A percentile compares a stretch with the other conserved stretches of the same genome.
phyloP scores from a whole-genome alignment of 129 eudicot species.

The Tagetes patula region DNA sequence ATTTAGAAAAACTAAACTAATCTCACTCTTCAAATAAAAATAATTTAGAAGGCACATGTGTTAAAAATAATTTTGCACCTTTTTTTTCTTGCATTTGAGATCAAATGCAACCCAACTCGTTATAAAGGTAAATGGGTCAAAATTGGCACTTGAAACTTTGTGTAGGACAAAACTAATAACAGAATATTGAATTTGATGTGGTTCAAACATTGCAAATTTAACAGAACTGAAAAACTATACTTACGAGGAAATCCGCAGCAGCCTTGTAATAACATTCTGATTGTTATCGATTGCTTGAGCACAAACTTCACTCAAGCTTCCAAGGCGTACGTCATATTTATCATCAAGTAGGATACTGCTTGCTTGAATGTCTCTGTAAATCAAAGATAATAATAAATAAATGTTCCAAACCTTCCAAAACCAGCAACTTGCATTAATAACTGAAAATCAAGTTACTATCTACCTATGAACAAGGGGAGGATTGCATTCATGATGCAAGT shows the following conservation, averaged over 20 bases:
- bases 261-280: conserved; percentile 52
- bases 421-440: conserved; percentile 4
- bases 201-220: conserved; percentile 1
- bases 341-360: conserved; percentile 89
- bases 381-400: conserved; percentile 6
- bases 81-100: background rate
- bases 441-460: background rate
- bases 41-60: background rate
- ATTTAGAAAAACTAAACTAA: background rate
- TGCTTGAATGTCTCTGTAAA: conserved; percentile 69
- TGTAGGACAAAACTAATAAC: background rate
- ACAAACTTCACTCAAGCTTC: conserved; percentile 72
- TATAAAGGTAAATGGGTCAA: background rate
- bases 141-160: background rate
- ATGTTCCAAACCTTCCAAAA: conserved; percentile 8
- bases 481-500: conserved; percentile 76
- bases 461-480: conserved; percentile 95
- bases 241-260: conserved; percentile 66
- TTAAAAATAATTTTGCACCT: background rate
- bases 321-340: conserved; percentile 80
- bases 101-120: background rate
- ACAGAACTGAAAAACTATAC: conserved; percentile 17
- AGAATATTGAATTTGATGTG: background rate
- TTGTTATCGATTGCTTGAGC: conserved; percentile 55
- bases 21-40: background rate